Conservation (phyloP, 805 yeast genomes). For the Brettanomyces anomalus region DNA sequence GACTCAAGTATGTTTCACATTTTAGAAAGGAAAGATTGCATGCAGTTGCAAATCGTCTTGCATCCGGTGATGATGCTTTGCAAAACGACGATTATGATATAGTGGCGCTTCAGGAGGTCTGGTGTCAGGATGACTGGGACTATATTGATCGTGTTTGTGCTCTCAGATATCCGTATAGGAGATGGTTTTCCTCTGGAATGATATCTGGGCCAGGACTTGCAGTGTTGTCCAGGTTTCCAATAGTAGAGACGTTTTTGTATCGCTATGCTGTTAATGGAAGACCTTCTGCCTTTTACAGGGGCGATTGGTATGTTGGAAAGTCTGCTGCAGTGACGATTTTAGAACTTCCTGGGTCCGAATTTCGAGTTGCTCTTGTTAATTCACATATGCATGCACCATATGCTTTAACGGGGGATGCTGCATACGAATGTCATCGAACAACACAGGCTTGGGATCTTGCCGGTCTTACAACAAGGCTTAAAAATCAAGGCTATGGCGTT, state of each 20-base stretch:
- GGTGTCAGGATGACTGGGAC: conserved; percentile 83
- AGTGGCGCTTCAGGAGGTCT: conserved; percentile 89
- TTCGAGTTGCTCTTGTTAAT: conserved; percentile 71
- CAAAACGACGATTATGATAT: conserved; percentile 55
- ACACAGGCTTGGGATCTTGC: conserved; percentile 97
- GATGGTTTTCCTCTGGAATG: conserved; percentile 76
- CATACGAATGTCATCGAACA: conserved; percentile 82
- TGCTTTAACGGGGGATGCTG: conserved; percentile 71
- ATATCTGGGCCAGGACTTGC: conserved; percentile 91
- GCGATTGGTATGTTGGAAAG: conserved; percentile 97
- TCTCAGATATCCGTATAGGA: conserved; percentile 46
- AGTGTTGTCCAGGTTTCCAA: conserved; percentile 74
- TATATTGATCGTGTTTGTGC: conserved; percentile 41
- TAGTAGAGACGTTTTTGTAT: conserved; percentile 67
- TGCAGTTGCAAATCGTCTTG: conserved; percentile 66
- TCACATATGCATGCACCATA: conserved; percentile 99
- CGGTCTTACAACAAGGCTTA: conserved; percentile 49
- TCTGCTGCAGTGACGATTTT: conserved; percentile 69
- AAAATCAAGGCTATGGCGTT: conserved; percentile 72
- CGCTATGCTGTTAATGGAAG: conserved; percentile 90
- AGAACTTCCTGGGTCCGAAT: conserved; percentile 36
- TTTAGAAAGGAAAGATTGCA: conserved; percentile 50
- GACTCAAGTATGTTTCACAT: conserved; percentile 77
- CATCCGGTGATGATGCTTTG: conserved; percentile 17
- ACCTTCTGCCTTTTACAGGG: conserved; percentile 87